Base-by-base conservation (phyloP, 2,329 filamentous ascomycete species). In the Aspergillus luchuensis region DNA sequence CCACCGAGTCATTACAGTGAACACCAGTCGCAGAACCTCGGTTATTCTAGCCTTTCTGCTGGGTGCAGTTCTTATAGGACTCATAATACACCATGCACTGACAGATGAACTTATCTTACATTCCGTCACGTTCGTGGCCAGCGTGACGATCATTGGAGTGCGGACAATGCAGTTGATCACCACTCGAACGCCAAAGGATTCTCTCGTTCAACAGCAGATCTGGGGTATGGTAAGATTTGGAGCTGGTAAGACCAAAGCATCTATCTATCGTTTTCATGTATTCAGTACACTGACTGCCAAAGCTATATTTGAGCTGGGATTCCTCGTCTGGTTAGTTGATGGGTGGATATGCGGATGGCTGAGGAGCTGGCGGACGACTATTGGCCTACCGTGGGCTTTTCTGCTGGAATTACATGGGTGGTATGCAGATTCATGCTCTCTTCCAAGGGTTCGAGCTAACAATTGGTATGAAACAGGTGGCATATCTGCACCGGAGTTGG, bases 351-450 rank as follows among this genome's bases (percentile, higher is more conserved):
- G 71, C 47, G 59, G 38, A 4, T 63, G 48, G 23, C 38, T 74
- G 4, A 66, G 54, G 8, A 48, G 60, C 3, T 25, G 60, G n/a
- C 56, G 71, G 47, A 57, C 38, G 8, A 23, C 28, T n/a, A 51
- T 73, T 5, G 69, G 70, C 21, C 57, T 71, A 8, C 68, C 69
- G 4, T 67, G 63, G 60, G 71, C 64, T 1, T 73, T 68, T 52
- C 10, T 66, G 21, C 60, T 73, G 15, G 71, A 74, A 49, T 64
- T 74, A 39, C 71, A 73, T 57, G 72, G 71, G 8, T 74, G 72
- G 70, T 73, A 66, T n/a, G 61, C 11, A 36, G 33, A 13, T 5
- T 13, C 11, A 59, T 36, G 21, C 43, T 43, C 33, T 59, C 1
- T 7, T 28, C 19, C 28, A 1, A 2, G 7, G 1, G 0, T 13